These are phyloP conservation scores for Fraxinus floribunda DNA, from an alignment of 305 asterid species.

Conservation along the genomic window DNA sequence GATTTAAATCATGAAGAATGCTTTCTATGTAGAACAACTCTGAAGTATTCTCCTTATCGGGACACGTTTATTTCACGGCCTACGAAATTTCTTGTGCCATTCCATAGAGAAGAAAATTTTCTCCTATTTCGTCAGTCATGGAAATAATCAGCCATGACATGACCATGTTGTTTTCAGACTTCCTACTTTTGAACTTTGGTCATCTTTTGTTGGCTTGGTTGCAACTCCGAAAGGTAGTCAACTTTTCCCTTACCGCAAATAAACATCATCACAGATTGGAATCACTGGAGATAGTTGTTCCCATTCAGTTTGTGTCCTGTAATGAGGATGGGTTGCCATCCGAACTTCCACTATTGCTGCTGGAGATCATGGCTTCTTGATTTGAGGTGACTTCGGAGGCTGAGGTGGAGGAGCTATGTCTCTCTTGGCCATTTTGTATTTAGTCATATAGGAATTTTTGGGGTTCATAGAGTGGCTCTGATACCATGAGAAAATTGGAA, in stretches of 20 bases:
- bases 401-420: not conserved
- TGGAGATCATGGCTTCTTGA: not conserved
- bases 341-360: not conserved
- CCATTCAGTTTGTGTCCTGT: not conserved
- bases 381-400: not conserved
- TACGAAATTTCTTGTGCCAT: not conserved
- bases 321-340: not conserved
- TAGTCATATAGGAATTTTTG: not conserved
- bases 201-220: not conserved
- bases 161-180: not conserved
- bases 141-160: not conserved
- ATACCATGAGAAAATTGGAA: not conserved
- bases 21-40: not conserved
- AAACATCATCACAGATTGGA: not conserved
- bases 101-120: not conserved
- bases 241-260: not conserved
- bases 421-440: not conserved
- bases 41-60: not conserved
- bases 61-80: not conserved
- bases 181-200: not conserved
- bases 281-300: not conserved
- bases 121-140: not conserved
- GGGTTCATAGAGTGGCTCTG: not conserved
- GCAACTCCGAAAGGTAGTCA: not conserved
- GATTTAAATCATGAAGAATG: not conserved